These are phyloP conservation scores for Marchantia polymorpha DNA, from an alignment of 225 moss, liverwort and hornwort genomes.

Conservation along the genomic window DNA sequence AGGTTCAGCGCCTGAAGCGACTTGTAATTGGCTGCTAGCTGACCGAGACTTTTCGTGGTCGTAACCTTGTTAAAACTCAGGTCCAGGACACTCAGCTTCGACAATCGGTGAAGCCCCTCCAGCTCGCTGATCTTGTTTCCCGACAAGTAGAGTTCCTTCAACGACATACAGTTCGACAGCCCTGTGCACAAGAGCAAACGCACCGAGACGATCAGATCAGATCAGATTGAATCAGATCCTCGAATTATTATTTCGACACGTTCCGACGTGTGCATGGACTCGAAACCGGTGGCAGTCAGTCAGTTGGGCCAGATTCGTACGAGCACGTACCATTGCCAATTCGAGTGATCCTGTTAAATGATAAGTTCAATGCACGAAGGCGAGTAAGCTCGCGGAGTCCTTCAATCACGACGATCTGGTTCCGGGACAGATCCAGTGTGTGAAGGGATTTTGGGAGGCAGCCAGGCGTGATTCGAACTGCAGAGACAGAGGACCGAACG, in stretches of 20 bases:
- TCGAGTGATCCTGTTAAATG: slow-evolving; percentile 74
- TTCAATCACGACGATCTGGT: slow-evolving; percentile 74
- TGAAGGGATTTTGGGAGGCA: slow-evolving; percentile 80
- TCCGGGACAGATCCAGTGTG: slow-evolving; percentile 79
- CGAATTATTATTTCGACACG: background rate
- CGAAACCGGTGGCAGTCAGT: no score
- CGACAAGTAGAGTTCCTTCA: slow-evolving; percentile 71
- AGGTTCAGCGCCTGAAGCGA: slow-evolving; percentile 83
- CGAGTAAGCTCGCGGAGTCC: slow-evolving; percentile 79
- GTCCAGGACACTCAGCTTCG: slow-evolving; percentile 76
- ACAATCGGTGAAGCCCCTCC: slow-evolving; percentile 79
- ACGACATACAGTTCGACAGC: slow-evolving; percentile 71
- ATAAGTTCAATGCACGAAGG: slow-evolving; percentile 76
- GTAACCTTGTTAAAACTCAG: slow-evolving; percentile 80
- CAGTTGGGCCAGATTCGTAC: background rate
- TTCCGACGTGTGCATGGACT: no score
- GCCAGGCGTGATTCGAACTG: slow-evolving; percentile 75
- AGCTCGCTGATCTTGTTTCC: slow-evolving; percentile 95
- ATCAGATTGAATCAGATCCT: background rate
- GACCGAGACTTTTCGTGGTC: slow-evolving; percentile 62
- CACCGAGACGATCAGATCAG: no score
- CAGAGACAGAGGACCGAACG: background rate
- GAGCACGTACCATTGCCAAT: slow-evolving; percentile 79
- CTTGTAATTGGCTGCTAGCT: slow-evolving; percentile 89
- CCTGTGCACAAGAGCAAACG: no score